Percentiles rank a stretch among this genome's conserved stretches.
These are phyloP conservation scores for Takashimella koratensis DNA, from an alignment of 1,284 basidiomycete genomes.

Conservation along the genomic window DNA sequence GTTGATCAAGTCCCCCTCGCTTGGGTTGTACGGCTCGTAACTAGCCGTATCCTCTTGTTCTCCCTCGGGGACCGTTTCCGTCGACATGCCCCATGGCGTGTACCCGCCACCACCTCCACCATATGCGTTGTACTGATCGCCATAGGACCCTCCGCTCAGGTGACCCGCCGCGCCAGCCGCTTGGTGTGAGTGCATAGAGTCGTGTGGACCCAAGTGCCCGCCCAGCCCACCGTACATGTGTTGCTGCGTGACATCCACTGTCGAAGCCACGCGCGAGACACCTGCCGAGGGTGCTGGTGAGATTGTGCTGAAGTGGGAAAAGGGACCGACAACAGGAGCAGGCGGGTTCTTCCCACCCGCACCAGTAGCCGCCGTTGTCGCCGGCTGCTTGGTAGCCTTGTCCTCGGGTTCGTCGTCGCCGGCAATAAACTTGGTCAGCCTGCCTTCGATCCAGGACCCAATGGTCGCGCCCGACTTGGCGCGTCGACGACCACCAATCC, in stretches of 20 bases:
- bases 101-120: not conserved
- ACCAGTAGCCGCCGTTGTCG: conserved; percentile 11
- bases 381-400: conserved; percentile 33
- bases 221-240: not conserved
- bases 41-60: conserved; percentile 8
- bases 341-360: conserved; percentile 8
- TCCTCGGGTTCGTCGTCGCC: conserved; percentile 63
- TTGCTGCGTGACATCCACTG: conserved; percentile 22
- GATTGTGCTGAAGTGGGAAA: conserved; percentile 91
- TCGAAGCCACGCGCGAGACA: conserved; percentile 32
- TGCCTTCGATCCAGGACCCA: conserved; percentile 89
- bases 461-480: conserved; percentile 87
- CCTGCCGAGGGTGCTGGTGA: conserved; percentile 75
- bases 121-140: not conserved
- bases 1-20: conserved; percentile 70
- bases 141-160: not conserved
- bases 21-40: not conserved
- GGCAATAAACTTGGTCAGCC: conserved; percentile 92
- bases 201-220: not conserved
- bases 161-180: not conserved
- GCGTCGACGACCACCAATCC: conserved; percentile 52
- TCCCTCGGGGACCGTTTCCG: not conserved
- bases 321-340: conserved; percentile 68
- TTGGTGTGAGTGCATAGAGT: not conserved
- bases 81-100: conserved; percentile 9